Evolutionary conservation across 2,329 filamentous ascomycete species (phyloP).

Genomic region (Cyphellophora attinorum): DNA sequence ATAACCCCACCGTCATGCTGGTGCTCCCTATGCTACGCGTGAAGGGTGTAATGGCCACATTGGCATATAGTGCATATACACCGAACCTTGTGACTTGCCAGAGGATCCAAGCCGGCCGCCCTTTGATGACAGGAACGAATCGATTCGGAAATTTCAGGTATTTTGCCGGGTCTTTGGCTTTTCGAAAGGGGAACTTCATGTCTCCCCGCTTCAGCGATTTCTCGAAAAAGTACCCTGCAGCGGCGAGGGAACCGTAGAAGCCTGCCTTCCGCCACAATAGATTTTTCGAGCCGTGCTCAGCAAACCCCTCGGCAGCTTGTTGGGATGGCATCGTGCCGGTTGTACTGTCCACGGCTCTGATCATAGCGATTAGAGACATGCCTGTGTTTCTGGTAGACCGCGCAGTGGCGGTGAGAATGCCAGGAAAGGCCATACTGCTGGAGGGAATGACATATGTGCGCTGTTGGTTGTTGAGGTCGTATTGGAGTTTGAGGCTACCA

Average conservation of each 20-base stretch:
- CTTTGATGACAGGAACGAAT: slow-evolving; percentile 11
- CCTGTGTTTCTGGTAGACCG: slow-evolving; percentile 8
- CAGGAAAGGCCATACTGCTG: slow-evolving; percentile 13
- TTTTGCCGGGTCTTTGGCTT: slow-evolving; percentile 13
- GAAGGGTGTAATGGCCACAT: slow-evolving; percentile 10
- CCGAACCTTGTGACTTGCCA: slow-evolving; percentile 16
- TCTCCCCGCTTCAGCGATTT: slow-evolving; percentile 8
- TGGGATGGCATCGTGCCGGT: slow-evolving; percentile 11
- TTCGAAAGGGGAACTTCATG: slow-evolving; percentile 18
- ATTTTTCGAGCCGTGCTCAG: slow-evolving; percentile 11
- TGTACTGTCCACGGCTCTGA: slow-evolving; percentile 13
- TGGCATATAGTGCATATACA: slow-evolving; percentile 9
- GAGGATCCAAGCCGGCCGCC: slow-evolving; percentile 9
- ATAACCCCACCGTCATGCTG: slow-evolving; percentile 8
- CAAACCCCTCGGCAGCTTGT: slow-evolving; percentile 16
- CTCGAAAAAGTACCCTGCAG: slow-evolving; percentile 7
- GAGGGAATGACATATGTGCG: slow-evolving; percentile 13
- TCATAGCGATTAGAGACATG: slow-evolving; percentile 12
- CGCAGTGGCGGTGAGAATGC: no score
- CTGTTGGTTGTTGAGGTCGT: slow-evolving; percentile 12
- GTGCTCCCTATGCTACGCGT: slow-evolving; percentile 9
- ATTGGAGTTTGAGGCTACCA: slow-evolving; percentile 11
- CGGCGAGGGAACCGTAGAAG: slow-evolving; percentile 4
- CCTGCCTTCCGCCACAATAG: slow-evolving; percentile 9
- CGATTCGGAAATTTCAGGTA: slow-evolving; percentile 15